A percentile compares a stretch with the other conserved stretches of the same genome.
These are phyloP conservation scores for Cucumis melo DNA, from an alignment of 306 rosid species.

Conservation along the genomic window DNA sequence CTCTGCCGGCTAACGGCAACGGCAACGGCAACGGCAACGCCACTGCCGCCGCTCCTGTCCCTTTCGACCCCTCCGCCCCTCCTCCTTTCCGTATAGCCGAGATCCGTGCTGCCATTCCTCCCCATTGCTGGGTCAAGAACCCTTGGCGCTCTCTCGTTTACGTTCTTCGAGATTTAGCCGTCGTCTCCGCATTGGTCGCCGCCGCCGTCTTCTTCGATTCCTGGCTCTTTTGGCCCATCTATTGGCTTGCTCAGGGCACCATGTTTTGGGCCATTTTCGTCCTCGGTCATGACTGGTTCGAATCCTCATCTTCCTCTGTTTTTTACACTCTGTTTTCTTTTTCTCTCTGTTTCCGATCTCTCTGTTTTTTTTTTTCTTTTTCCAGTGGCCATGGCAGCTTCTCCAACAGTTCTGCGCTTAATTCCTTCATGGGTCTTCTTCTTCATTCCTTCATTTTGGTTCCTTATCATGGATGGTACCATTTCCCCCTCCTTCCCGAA, in stretches of 20 bases:
- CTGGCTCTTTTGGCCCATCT: conserved; percentile 60
- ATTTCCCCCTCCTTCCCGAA: neutral
- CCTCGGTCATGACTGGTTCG: conserved; percentile 89
- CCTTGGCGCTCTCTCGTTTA: conserved; percentile 66
- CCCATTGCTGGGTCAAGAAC: conserved; percentile 76
- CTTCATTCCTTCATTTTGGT: conserved; percentile 84
- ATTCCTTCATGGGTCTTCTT: conserved; percentile 64
- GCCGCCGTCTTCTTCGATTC: conserved; percentile 27
- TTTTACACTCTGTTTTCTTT: neutral
- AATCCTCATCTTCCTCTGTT: neutral
- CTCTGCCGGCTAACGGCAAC: neutral
- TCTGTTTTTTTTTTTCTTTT: neutral
- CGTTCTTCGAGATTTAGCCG: conserved; percentile 44
- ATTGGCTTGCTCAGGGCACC: conserved; percentile 82
- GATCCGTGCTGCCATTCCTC: conserved; percentile 80
- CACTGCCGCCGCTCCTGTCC: neutral
- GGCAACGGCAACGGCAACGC: neutral
- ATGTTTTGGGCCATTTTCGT: conserved; percentile 99
- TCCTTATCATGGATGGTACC: conserved; percentile 89
- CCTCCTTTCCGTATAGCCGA: conserved; percentile 78
- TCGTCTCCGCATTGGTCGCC: conserved; percentile 27
- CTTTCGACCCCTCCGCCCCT: conserved; percentile 76
- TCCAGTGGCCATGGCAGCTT: conserved; percentile 97
- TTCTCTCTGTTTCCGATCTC: neutral
- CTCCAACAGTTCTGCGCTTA: conserved; percentile 44